Percentiles rank a stretch among this genome's conserved stretches.
Conservation (phyloP, 257 asterid genomes). For the Rhazya stricta region DNA sequence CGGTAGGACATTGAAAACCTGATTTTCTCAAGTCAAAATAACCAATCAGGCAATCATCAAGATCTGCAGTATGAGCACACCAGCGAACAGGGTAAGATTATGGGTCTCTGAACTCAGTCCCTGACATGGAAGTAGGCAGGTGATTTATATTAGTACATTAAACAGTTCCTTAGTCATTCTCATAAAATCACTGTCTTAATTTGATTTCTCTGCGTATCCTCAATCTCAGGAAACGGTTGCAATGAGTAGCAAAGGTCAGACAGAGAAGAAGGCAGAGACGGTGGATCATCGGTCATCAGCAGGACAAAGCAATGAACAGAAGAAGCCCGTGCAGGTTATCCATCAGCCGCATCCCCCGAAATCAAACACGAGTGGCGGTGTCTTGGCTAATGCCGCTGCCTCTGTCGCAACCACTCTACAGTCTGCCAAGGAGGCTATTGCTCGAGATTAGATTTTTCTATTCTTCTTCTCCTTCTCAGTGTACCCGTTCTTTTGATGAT, state of each 20-base stretch:
- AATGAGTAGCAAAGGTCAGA: slow-evolving; percentile 24
- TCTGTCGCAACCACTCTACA: slow-evolving; percentile 57
- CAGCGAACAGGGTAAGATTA: slow-evolving; percentile 34
- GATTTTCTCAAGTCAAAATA: neutral
- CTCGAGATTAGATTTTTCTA: slow-evolving; percentile 27
- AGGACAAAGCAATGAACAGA: slow-evolving; percentile 41
- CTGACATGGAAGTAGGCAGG: neutral
- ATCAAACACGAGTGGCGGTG: slow-evolving; percentile 44
- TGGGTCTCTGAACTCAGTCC: neutral
- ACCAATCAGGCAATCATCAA: slow-evolving; percentile 1
- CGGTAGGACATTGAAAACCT: neutral
- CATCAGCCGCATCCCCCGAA: slow-evolving; percentile 35
- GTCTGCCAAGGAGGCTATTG: slow-evolving; percentile 53
- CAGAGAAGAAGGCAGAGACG: slow-evolving; percentile 34
- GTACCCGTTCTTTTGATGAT: neutral
- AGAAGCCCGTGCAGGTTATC: slow-evolving; percentile 37
- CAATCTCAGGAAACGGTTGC: slow-evolving; percentile 21
- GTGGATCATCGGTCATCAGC: slow-evolving; percentile 33
- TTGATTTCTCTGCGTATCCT: neutral
- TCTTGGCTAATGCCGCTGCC: slow-evolving; percentile 58
- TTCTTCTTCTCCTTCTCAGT: neutral
- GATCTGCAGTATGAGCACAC: slow-evolving; percentile 29
- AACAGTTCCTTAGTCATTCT: neutral
- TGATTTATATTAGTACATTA: neutral
- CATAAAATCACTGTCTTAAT: neutral